A percentile compares a stretch with the other conserved stretches of the same genome.
These are phyloP conservation scores for Pseudoscleropodium purum DNA, from an alignment of 225 moss, liverwort and hornwort species.

Conservation along the genomic window DNA sequence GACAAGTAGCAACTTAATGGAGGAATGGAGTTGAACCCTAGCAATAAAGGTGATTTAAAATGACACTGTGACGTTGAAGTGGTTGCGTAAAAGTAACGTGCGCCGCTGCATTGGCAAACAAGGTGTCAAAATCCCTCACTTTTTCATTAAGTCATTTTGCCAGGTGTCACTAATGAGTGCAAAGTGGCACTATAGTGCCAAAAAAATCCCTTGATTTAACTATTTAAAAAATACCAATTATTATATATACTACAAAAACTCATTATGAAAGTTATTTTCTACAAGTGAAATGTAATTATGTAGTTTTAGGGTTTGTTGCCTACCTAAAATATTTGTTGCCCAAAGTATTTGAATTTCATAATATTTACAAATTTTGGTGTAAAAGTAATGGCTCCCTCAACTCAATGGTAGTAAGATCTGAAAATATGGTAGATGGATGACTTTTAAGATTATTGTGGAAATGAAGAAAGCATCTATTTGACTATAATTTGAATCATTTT, in stretches of 20 bases:
- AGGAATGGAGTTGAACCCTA: no score
- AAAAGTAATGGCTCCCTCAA: neutral
- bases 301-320: neutral
- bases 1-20: no score
- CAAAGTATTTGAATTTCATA: neutral
- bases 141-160: no score
- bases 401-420: fast-evolving
- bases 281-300: neutral
- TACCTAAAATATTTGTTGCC: neutral
- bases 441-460: neutral
- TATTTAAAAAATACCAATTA: neutral
- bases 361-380: neutral
- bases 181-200: no score
- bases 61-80: no score
- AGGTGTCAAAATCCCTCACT: no score
- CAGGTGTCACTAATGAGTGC: no score
- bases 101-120: no score
- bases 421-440: neutral
- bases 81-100: no score
- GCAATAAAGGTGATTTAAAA: no score
- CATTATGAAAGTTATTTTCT: neutral
- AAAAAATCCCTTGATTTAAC: no score
- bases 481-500: neutral
- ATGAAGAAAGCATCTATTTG: neutral
- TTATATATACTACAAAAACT: neutral